Evolutionary conservation across 108 stramenopile genomes (phyloP).

Genomic region (Seminavis robusta): DNA sequence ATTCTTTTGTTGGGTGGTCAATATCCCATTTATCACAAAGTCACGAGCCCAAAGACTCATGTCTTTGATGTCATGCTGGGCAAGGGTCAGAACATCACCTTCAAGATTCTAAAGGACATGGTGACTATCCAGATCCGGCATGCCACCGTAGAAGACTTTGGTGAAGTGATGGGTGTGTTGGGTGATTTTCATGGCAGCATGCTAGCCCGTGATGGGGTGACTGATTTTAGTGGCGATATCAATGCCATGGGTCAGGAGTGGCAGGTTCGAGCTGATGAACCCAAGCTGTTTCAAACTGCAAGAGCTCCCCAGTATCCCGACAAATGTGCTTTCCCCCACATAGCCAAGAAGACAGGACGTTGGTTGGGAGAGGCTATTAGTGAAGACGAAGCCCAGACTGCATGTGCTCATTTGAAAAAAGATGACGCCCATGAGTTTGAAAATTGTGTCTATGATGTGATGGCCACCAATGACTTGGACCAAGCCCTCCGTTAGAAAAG

Average conservation of each 20-base stretch:
- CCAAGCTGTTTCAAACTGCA: slow-evolving; percentile 9
- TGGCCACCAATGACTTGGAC: too few species aligned
- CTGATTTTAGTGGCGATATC: slow-evolving; percentile 1
- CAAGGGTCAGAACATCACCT: slow-evolving; percentile 4
- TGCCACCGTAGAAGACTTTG: slow-evolving; percentile 8
- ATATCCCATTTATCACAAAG: too few species aligned
- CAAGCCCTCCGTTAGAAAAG: too few species aligned
- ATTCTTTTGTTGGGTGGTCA: too few species aligned
- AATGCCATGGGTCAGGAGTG: slow-evolving; percentile 7
- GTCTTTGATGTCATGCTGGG: slow-evolving; percentile 14
- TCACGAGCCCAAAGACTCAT: too few species aligned
- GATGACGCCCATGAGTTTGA: too few species aligned
- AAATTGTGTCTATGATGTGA: too few species aligned
- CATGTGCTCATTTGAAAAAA: too few species aligned
- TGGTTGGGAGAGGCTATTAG: too few species aligned
- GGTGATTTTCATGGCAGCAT: slow-evolving; percentile 8
- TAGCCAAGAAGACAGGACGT: too few species aligned
- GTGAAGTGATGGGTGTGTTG: slow-evolving; percentile 12
- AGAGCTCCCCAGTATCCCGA: slow-evolving; percentile 10
- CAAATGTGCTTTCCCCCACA: too few species aligned
- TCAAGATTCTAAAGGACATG: slow-evolving; percentile 17
- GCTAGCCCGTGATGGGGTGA: slow-evolving; percentile 22
- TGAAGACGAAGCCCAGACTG: too few species aligned
- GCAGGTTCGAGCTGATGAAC: slow-evolving; percentile 12
- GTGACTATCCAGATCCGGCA: slow-evolving; percentile 2